Base-by-base conservation (phyloP, 495 filamentous ascomycete genomes). In the Xylaria sp. region DNA sequence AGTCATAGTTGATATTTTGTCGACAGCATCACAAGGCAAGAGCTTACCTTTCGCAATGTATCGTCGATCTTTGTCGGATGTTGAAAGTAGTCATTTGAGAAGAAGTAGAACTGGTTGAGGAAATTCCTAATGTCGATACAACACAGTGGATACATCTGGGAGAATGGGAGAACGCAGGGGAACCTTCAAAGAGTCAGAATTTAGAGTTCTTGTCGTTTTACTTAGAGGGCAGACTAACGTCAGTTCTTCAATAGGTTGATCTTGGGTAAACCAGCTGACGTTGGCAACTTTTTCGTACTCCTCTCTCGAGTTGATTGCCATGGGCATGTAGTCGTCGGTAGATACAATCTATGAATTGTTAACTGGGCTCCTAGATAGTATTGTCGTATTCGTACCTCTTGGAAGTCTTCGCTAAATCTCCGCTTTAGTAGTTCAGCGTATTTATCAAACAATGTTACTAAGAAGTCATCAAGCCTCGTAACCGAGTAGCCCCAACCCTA, bases 261-360 rank as follows among this genome's bases (percentile, higher is more conserved):
- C 93, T 53, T 93, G 94, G 11, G 85, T 90, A 77, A 96, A 97
- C 94, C 95, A 98, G 79, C 90, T 95, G 65, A 97, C 93, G 68
- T 91, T 93, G 73, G 97, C 88, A 31, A 99, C 95, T 75, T 97
- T 97, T 71, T 97, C 93, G 78, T 97, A 98, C 75, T 98, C 94
- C 68, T 97, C 94, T n/a, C 85, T 73, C 31, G 90, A 93, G 70
- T 92, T 90, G 75, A 98, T 97, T 7, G 93, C 90, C 97, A 99
- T 98, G 24, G 97, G 97, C 95, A 98, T 98, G 80, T 98, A 99
- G 78, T 99, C 96, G 78, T 99, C 96, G 15, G 94, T 97, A 14
- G 91, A 93, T 35, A 99, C 93, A 79, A 97, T 97, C 90, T 96
- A 90, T 74, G 91, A 86, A 78, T 92, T 90, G 63, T 89, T 85